Base-by-base conservation (phyloP, 331 rosid species). In the Malus hybrid region DNA sequence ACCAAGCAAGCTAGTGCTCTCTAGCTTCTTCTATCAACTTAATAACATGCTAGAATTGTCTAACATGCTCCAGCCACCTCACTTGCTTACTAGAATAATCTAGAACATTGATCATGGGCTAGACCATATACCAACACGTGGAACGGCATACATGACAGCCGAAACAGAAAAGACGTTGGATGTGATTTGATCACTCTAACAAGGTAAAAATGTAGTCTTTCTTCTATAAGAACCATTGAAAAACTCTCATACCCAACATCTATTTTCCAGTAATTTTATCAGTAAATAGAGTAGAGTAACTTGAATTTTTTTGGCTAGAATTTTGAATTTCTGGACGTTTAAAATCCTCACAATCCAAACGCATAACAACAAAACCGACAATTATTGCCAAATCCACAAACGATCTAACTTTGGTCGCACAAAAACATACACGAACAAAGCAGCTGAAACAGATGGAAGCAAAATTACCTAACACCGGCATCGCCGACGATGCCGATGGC, bases 401-500 rank as follows among this genome's bases (percentile, higher is more conserved):
- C 1, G 20, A 52, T 52, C 57, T 16, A 52, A 16, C 18, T 10
- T 5, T 11, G 28, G 15, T 22, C 34, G 12, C 18, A 19, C 13
- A 70, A 6, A 50, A 69, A 28, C 33, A 74, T 7, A 44, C 10
- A 2, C 4, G 1, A 58, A 64, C 39, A 19, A 58, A 33, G 16
- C 15, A 10, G 52, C 7, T 42, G 34, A 70, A 63, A 66, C 7
- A 39, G 22, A 56, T 24, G 60, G 36, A 60, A 8, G 15, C 44
- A 55, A 5, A 57, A 14, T 52, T 39, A 87, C 93, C 93, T 87
- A 74, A 91, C 96, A 80, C 93, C 88, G 39, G 90, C 93, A 63
- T 91, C 89, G 33, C 96, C 90, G 10, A 85, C 92, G 55, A 87
- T 82, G 6, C 93, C 96, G 34, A 91, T 88, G 10, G 92, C 93